Percentiles rank a stretch among this genome's conserved stretches.
Evolutionary conservation across 257 asterid genomes (phyloP).

Genomic region (Fraxinus pennsylvanica): DNA sequence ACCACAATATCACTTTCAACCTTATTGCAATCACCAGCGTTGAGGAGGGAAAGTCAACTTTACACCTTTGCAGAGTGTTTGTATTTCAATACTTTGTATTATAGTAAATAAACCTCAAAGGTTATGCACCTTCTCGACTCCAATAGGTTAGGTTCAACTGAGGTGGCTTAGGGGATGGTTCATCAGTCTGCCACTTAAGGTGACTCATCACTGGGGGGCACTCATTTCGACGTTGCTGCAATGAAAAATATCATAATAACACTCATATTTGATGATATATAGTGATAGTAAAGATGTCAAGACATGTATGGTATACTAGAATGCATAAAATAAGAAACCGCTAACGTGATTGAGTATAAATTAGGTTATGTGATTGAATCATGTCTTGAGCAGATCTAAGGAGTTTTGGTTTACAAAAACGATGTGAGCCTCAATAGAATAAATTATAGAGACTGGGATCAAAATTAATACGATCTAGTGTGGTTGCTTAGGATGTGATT

Average conservation of each 20-base stretch:
- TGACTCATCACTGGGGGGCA: background rate
- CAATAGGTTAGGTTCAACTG: background rate
- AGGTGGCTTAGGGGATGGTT: background rate
- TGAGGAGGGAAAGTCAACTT: too few relatives aligned
- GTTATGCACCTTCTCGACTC: background rate
- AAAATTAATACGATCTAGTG: background rate
- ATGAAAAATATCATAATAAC: background rate
- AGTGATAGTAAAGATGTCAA: background rate
- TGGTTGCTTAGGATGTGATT: background rate
- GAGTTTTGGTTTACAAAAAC: background rate
- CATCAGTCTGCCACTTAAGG: background rate
- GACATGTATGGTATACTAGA: too few relatives aligned
- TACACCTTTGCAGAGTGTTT: background rate
- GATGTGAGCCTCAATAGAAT: background rate
- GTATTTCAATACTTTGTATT: background rate
- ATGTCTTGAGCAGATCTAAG: too few relatives aligned
- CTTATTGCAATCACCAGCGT: too few relatives aligned
- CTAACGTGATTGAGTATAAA: too few relatives aligned
- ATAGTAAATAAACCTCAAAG: background rate
- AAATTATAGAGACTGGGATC: background rate
- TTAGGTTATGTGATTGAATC: too few relatives aligned
- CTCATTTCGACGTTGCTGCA: background rate
- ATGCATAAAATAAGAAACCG: too few relatives aligned
- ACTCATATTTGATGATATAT: background rate
- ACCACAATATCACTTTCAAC: too few relatives aligned